Percentiles rank a stretch among this genome's conserved stretches.
Evolutionary conservation across 2,329 filamentous ascomycete species (phyloP).

Genomic region (Fusarium sublunatum): DNA sequence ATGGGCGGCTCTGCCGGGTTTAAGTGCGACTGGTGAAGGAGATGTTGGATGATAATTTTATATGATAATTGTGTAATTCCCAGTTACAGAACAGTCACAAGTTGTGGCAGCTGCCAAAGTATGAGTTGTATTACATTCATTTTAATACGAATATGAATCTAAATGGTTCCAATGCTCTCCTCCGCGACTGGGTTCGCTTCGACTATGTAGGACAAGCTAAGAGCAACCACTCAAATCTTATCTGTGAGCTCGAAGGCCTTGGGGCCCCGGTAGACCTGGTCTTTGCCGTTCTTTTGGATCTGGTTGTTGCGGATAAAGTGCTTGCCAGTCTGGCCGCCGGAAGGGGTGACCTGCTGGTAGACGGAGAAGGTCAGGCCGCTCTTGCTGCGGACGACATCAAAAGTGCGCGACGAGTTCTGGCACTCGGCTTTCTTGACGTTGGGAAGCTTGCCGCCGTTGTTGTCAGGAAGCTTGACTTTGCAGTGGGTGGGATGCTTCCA

Average conservation of each 20-base stretch:
- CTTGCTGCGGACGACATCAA: constrained; percentile 37
- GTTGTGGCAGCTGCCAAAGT: too few relatives aligned
- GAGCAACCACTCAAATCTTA: too few relatives aligned
- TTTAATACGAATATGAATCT: too few relatives aligned
- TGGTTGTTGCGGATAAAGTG: constrained; percentile 43
- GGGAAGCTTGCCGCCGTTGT: constrained; percentile 45
- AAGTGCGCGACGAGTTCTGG: constrained; percentile 47
- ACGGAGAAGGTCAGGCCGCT: constrained; percentile 46
- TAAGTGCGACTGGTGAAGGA: background rate
- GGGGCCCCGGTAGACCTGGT: constrained; percentile 48
- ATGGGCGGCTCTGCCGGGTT: constrained; percentile 35
- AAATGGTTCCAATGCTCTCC: too few relatives aligned
- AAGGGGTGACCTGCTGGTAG: constrained; percentile 45
- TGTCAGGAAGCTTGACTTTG: constrained; percentile 26
- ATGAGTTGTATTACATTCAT: too few relatives aligned
- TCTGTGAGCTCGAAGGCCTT: constrained; percentile 3
- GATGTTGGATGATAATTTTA: too few relatives aligned
- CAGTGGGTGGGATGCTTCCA: constrained; percentile 40
- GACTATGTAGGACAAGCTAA: background rate
- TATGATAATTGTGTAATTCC: too few relatives aligned
- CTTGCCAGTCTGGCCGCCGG: constrained; percentile 41
- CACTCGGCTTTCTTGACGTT: constrained; percentile 47
- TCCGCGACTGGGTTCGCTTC: too few relatives aligned
- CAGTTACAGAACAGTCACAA: too few relatives aligned
- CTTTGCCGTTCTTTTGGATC: constrained; percentile 35